Conservation (phyloP, 768 basidiomycete species). For the Lactarius vividus region DNA sequence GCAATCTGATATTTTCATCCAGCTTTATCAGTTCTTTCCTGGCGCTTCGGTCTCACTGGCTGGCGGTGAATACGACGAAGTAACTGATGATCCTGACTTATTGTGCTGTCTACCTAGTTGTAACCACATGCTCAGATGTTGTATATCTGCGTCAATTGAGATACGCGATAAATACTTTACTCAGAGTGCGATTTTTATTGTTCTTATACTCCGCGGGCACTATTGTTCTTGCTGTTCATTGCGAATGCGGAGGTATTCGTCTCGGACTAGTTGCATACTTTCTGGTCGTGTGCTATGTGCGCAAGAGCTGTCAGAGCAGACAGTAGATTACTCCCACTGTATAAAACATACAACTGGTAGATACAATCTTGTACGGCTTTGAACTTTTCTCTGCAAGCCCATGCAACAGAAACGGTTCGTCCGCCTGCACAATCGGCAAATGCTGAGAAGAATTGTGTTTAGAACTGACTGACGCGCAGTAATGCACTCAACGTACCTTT, state of each 20-base stretch:
- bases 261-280: conserved; percentile 67
- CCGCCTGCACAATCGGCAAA: conserved; percentile 85
- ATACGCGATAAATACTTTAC: background rate
- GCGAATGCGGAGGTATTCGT: conserved; percentile 70
- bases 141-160: conserved; percentile 18
- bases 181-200: background rate
- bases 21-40: conserved; percentile 55
- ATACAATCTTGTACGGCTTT: conserved; percentile 75
- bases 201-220: background rate
- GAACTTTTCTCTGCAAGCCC: conserved; percentile 74
- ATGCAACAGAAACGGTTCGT: conserved; percentile 78
- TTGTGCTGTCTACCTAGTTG: background rate
- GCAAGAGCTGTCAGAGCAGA: background rate
- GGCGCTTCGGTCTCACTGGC: conserved; percentile 26
- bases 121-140: background rate
- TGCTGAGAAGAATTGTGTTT: conserved; percentile 40
- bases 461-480: conserved; percentile 1
- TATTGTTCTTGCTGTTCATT: conserved; percentile 36
- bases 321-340: background rate
- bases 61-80: conserved; percentile 20
- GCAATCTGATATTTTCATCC: conserved; percentile 13
- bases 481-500: conserved; percentile 50
- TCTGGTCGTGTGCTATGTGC: conserved; percentile 62
- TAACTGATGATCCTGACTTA: background rate
- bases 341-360: conserved; percentile 64